Evolutionary conservation across 805 yeast species (phyloP), one percentile per base, ranked within the genome.

Genomic region (Yarrowia porcina): DNA sequence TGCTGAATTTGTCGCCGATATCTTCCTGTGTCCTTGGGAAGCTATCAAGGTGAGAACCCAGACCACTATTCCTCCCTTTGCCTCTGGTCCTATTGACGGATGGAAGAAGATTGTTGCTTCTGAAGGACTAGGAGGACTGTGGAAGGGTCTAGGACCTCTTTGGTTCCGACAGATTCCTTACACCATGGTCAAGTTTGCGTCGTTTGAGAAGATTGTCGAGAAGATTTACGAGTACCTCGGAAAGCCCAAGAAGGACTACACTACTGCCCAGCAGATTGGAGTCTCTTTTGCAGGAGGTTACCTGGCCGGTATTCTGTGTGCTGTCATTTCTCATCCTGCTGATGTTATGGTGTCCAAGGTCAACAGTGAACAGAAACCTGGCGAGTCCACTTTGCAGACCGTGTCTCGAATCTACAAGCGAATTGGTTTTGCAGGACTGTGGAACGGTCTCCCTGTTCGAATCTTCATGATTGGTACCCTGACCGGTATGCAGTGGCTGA

Each of bases 81-180:
- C 91, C 45, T 76, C 76, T 13, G 78, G 82, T 38, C 87, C 84
- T 13, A 66, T 83, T 65, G 88, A 86, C 64, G 94, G 92, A 11
- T 82, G 84, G 82, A 76, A 77, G 61, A 85, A 84, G 76, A 82
- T 88, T 67, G 79, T 82, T 36, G 85, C 87, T 4, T 71, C 76
- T 17, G 94, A 87, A 72, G 96, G 96, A 13, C 66, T 87, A 61
- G 84, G 78, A 21, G 89, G 90, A 1, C 79, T 93, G 59, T 93
- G 92, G 79, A 88, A 89, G 72, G 98, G 98, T 61, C 77, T 93
- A 61, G 87, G 85, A 10, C 98, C 99, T 13, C 80, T 93, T 67
- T 94, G 98, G 98, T 83, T 86, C 64, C 87, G 98, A 79, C 99
- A 93, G 77, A 88, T 93, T 70, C 99, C 98, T n/a, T 93, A 93